These are phyloP conservation scores for Tetrastigma voinierianum DNA, from an alignment of 164 flowering plant species.

Conservation along the genomic window DNA sequence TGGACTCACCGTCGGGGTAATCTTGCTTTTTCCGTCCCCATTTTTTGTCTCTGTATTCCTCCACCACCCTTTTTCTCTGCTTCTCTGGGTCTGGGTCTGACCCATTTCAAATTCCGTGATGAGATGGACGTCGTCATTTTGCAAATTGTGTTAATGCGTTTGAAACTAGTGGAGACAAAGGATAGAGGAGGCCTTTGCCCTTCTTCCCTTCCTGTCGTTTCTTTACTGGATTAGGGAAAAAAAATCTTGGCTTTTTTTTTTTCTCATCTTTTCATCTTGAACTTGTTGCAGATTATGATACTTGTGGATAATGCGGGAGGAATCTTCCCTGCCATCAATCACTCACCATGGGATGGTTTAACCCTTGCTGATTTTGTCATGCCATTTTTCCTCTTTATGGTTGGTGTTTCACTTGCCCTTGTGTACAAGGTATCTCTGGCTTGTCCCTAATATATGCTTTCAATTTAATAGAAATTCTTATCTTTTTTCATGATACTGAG, in stretches of 20 bases:
- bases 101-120: no score
- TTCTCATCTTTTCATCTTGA: background rate
- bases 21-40: background rate
- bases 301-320: conserved; percentile 79
- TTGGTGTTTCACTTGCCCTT: conserved; percentile 68
- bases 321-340: conserved; percentile 59
- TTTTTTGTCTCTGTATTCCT: background rate
- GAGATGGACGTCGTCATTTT: no score
- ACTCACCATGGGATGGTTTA: conserved; percentile 81
- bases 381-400: conserved; percentile 88
- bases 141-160: no score
- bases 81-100: no score
- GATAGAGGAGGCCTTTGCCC: no score
- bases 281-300: conserved; percentile 65
- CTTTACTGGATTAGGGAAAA: no score
- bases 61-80: background rate
- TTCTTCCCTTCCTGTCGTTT: no score
- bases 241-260: background rate
- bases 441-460: background rate
- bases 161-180: no score
- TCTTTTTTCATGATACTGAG: no score
- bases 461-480: no score
- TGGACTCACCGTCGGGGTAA: conserved; percentile 72
- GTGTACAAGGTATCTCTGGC: conserved; percentile 56
- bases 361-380: conserved; percentile 80